These are phyloP conservation scores for Cercophora samala DNA, from an alignment of 495 filamentous ascomycete species.

Conservation along the genomic window DNA sequence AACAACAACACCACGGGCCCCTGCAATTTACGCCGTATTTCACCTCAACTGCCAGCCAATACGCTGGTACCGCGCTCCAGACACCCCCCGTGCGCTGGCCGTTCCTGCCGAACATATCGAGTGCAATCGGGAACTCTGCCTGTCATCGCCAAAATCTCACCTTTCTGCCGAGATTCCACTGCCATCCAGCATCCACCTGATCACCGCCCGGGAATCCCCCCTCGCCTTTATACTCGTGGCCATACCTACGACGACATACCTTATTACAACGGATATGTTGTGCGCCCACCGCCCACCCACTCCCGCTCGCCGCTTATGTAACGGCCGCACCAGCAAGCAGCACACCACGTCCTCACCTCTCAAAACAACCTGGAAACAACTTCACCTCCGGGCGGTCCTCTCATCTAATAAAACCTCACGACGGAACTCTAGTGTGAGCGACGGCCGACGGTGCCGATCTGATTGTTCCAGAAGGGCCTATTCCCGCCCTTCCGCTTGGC, in stretches of 20 bases:
- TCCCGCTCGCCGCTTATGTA: background rate
- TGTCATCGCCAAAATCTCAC: slow-evolving; percentile 5
- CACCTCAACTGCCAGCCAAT: background rate
- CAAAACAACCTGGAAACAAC: too few species aligned
- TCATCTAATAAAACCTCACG: too few species aligned
- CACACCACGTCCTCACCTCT: too few species aligned
- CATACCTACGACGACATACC: too few species aligned
- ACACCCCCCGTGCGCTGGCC: background rate
- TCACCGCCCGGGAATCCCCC: background rate
- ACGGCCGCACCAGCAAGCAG: too few species aligned
- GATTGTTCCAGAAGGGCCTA: slow-evolving; percentile 28
- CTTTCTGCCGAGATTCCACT: background rate
- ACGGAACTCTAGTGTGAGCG: background rate
- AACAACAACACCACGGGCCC: slow-evolving; percentile 12
- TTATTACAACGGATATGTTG: background rate
- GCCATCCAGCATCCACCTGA: background rate
- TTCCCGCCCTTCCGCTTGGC: slow-evolving; percentile 12
- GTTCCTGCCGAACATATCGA: slow-evolving; percentile 1
- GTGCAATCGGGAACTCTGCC: background rate
- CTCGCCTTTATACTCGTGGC: too few species aligned
- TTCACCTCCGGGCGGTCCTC: too few species aligned
- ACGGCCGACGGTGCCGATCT: slow-evolving; percentile 10
- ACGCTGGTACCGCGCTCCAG: background rate
- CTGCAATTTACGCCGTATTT: slow-evolving; percentile 13
- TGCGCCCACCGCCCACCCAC: background rate